phyloP scores from a whole-genome alignment of 257 asterid genomes.

The Gentiana straminea region DNA sequence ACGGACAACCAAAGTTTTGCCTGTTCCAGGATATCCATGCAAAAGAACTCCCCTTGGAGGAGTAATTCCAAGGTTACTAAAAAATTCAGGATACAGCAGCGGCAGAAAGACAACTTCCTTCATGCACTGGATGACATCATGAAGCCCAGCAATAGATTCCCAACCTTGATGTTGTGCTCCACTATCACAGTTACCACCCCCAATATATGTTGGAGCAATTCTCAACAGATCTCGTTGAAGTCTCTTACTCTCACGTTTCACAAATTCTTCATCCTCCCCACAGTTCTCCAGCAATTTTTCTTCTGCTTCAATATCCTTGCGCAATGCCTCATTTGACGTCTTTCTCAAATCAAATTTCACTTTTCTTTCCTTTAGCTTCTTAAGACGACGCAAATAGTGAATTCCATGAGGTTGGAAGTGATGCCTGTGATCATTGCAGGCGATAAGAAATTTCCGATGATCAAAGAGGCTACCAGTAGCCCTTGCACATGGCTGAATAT shows the following conservation, averaged over 20 bases:
- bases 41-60: constrained; percentile 99
- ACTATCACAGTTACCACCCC: constrained; percentile 50
- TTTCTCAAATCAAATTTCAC: constrained; percentile 68
- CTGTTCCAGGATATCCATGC: constrained; percentile 99
- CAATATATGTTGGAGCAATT: constrained; percentile 88
- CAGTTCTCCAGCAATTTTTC: constrained; percentile 95
- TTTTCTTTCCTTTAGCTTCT: constrained; percentile 68
- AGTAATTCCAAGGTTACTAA: constrained; percentile 67
- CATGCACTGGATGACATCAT: constrained; percentile 90
- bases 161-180: constrained; percentile 65
- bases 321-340: constrained; percentile 64
- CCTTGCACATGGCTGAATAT: constrained; percentile 93
- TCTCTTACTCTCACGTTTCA: constrained; percentile 98
- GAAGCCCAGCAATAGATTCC: constrained; percentile 99
- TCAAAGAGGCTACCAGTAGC: constrained; percentile 84
- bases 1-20: constrained; percentile 95
- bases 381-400: constrained; percentile 40
- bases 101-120: constrained; percentile 98
- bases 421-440: constrained; percentile 89
- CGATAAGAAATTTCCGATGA: constrained; percentile 96
- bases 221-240: constrained; percentile 88
- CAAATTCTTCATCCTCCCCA: constrained; percentile 99
- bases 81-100: constrained; percentile 81
- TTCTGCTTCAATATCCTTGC: constrained; percentile 91
- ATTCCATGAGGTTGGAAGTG: constrained; percentile 86